Conservation (phyloP, 2,329 filamentous ascomycete genomes). For the Epichloe sylvatica region DNA sequence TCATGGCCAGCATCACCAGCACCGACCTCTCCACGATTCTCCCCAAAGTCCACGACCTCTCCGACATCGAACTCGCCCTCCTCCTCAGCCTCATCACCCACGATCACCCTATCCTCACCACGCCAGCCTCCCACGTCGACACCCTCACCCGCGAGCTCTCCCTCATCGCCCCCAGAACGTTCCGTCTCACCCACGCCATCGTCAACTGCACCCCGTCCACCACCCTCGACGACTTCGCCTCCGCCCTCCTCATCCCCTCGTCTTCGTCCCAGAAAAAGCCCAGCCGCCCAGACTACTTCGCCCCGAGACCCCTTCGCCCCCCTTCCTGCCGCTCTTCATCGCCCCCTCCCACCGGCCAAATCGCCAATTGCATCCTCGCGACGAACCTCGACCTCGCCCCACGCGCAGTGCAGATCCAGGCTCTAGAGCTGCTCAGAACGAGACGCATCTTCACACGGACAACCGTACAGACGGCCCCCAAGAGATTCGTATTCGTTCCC, state of each 20-base stretch:
- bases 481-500: conserved; percentile 66
- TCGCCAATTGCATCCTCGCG: conserved; percentile 73
- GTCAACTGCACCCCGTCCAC: conserved; percentile 60
- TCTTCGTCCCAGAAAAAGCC: conserved; percentile 9
- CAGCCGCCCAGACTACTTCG: conserved; percentile 18
- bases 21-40: conserved; percentile 25
- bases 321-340: conserved; percentile 13
- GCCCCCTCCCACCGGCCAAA: conserved; percentile 25
- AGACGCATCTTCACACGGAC: conserved; percentile 64
- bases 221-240: conserved; percentile 68
- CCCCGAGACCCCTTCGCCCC: conserved; percentile 10
- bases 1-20: not conserved
- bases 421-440: conserved; percentile 61
- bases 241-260: conserved; percentile 44
- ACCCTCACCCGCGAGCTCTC: conserved; percentile 61
- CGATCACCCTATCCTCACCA: conserved; percentile 82
- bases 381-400: conserved; percentile 63
- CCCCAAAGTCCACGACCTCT: conserved; percentile 60
- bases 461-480: conserved; percentile 59
- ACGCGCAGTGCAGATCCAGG: conserved; percentile 72
- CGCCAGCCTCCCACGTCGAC: conserved; percentile 46
- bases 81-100: conserved; percentile 67
- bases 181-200: conserved; percentile 55
- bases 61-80: conserved; percentile 76
- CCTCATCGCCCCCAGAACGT: conserved; percentile 56